Evolutionary conservation across 228 moss, liverwort and hornwort species (phyloP).

Genomic region (Sphagnum fallax): DNA sequence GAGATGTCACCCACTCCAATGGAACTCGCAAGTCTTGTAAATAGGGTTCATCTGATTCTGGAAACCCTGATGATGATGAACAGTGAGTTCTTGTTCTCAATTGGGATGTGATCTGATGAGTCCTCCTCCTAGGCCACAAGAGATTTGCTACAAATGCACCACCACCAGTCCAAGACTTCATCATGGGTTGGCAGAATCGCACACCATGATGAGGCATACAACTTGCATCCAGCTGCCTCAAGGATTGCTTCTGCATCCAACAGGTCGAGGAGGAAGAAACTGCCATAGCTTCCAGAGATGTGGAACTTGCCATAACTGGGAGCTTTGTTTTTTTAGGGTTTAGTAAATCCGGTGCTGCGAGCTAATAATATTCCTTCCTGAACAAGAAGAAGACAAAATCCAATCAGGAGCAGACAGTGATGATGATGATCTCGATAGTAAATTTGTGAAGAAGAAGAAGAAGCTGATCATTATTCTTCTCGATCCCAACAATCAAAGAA

Average conservation of each 20-base stretch:
- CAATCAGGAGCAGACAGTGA: no score
- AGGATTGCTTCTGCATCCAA: slow-evolving; percentile 11
- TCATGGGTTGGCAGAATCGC: slow-evolving; percentile 12
- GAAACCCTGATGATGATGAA: slow-evolving; percentile 7
- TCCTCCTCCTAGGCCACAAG: no score
- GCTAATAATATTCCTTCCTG: no score
- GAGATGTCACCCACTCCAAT: slow-evolving; percentile 26
- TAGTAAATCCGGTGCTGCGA: no score
- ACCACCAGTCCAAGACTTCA: slow-evolving; percentile 5
- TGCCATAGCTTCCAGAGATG: slow-evolving; percentile 11
- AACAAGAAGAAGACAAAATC: no score
- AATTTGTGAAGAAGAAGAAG: no score
- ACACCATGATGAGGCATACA: slow-evolving; percentile 7
- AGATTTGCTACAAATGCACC: no score
- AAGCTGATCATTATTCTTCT: no score
- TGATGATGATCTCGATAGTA: no score
- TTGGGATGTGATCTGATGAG: not conserved
- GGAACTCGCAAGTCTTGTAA: slow-evolving; percentile 53
- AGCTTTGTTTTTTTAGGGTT: no score
- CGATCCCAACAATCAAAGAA: no score
- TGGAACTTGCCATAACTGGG: slow-evolving; percentile 26
- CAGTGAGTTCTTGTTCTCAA: slow-evolving; percentile 5
- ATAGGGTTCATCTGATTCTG: slow-evolving; percentile 52
- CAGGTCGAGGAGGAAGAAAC: slow-evolving; percentile 13
- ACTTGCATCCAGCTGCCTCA: slow-evolving; percentile 14